phyloP scores from a whole-genome alignment of 2,329 filamentous ascomycete genomes.

The Neonectria punicea region DNA sequence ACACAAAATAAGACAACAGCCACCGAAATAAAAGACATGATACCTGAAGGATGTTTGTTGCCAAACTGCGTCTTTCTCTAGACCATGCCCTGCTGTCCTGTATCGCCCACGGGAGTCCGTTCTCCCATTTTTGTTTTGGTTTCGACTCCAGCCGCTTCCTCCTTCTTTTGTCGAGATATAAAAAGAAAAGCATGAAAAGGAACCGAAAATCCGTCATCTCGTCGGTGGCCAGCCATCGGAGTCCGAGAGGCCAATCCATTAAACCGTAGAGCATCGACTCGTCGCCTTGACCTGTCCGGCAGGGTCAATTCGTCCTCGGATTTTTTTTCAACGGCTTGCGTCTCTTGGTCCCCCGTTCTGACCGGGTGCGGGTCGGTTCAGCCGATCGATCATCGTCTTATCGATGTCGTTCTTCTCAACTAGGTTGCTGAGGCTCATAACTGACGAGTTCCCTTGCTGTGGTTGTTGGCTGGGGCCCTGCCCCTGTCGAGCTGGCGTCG shows the following conservation, averaged over 20 bases:
- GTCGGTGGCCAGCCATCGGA: conserved; percentile 26
- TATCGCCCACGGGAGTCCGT: conserved; percentile 33
- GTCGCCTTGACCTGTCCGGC: conserved; percentile 42
- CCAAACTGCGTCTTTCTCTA: conserved; percentile 47
- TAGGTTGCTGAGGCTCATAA: conserved; percentile 64
- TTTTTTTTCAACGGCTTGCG: conserved; percentile 33
- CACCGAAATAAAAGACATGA: conserved; percentile 29
- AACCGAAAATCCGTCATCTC: conserved; percentile 36
- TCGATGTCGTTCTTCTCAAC: conserved; percentile 66
- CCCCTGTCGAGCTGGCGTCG: conserved; percentile 47
- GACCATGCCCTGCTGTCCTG: conserved; percentile 35
- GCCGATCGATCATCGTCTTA: conserved; percentile 63
- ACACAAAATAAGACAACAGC: conserved; percentile 26
- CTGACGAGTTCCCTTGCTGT: conserved; percentile 49
- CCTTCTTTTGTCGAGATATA: conserved; percentile 30
- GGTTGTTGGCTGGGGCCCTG: conserved; percentile 32
- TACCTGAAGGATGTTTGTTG: conserved; percentile 43
- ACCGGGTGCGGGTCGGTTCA: conserved; percentile 52
- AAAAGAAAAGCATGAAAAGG: conserved; percentile 26
- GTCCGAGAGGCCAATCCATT: conserved; percentile 22
- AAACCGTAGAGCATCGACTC: conserved; percentile 25
- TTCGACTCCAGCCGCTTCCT: conserved; percentile 33
- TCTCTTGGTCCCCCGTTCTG: conserved; percentile 33
- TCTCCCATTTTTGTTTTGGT: conserved; percentile 26
- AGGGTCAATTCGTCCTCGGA: conserved; percentile 35